Base-by-base conservation (phyloP, 2,329 filamentous ascomycete genomes). In the Chrysosphaeria jannelii region DNA sequence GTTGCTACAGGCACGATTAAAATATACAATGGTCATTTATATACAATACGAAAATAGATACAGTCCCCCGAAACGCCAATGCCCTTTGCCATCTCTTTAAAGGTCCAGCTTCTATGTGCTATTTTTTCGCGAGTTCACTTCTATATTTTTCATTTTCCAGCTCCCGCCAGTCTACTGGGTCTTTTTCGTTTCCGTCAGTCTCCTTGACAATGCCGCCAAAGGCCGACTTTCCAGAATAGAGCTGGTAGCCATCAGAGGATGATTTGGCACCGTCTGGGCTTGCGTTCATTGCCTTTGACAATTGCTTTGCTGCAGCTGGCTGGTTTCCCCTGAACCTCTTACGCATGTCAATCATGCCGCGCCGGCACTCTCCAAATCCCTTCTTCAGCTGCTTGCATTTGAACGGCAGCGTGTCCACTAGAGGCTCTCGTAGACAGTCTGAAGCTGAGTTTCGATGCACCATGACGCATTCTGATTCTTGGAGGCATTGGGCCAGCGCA, bases 311-410 rank as follows among this genome's bases (percentile, higher is more conserved):
- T 13, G 62, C 54, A 32, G 89, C 66, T 25, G 85, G 78, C 42
- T 76, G 63, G 50, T 93, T 93, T 28, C 85, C 85, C 26, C 85
- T 63, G 47, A 97, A 93, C 16, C 85, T 70, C 51, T 93, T 93
- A 43, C 85, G 74, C 85, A 97, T 97, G 44, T 97, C 85, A 35
- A 93, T 71, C 63, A 89, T 64, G 33, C 85, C 85, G 33, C 81
- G 71, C 39, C 89, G 88, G 58, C 85, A 97, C 41, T 91, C 75
- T 42, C 75, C 72, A 37, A 88, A 85, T 21, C 78, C 76, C 43
- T 76, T 79, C 43, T 81, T 76, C 29, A 97, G 58, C 45, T 91
- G 81, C 41, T 81, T 76, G 48, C 85, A 97, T 46, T 70, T 67
- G 13, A 60, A 67, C 11, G 85, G 81, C 9, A 97, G 64, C 5